Base-by-base conservation (phyloP, 768 basidiomycete species). In the Gymnopilus junonius region DNA sequence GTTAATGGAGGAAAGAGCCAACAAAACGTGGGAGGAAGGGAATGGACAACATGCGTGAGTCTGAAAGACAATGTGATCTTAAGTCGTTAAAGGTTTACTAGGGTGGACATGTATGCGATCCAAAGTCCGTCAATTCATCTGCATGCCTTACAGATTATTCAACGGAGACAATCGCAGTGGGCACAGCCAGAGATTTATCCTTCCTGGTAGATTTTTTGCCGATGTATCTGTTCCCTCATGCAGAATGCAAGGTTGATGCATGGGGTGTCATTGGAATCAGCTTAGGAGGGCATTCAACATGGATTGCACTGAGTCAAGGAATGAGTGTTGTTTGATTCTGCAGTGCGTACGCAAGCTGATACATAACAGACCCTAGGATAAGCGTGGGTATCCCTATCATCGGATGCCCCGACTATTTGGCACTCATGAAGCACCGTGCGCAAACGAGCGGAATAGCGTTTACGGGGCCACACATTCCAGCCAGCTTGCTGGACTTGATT, bases 241-340 rank as follows among this genome's bases (percentile, higher is more conserved):
- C 77, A 11, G 88, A 93, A 66, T 80, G 85, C 27, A 71, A 69
- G 14, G 82, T 96, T 37, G 80, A 76, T 6, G 82, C 86, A 59
- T 97, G 90, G 89, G 86, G 87, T 11, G 80, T 91, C 3, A 83
- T 85, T 0, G 95, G 95, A 0, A 81, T 90, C 67, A 92, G 90
- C 63, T 84, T 97, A 0, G 95, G 94, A 0, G 94, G 94, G 0
- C 94, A 97, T 71, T 83, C 92, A 0, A 82, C 91, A 0, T 96
- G 94, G 94, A 81, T 91, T 31, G 78, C 82, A 1, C 82, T 93
- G 35, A 70, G 83, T 21, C 77, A 79, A 65, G 83, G 83, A 79
- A 71, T 15, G 71, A 53, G 6, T 23, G 15, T 48, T 37, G 15
- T 20, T 39, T 25, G n/a, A n/a, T n/a, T n/a, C n/a, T 53, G 11